These are phyloP conservation scores for Xerocomus spinulosus DNA, from an alignment of 768 basidiomycete genomes.

Conservation along the genomic window DNA sequence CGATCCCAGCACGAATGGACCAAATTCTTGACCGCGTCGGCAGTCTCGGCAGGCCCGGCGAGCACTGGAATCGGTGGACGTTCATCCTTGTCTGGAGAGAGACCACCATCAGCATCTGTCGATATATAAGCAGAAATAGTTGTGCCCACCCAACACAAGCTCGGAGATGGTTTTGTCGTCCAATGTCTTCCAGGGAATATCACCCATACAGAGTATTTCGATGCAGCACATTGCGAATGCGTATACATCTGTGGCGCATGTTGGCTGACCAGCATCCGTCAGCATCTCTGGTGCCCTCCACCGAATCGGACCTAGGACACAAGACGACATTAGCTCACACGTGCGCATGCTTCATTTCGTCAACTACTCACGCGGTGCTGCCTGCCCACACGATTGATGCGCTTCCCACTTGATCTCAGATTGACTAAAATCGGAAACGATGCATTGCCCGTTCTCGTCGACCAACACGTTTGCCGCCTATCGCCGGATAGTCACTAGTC, in stretches of 20 bases:
- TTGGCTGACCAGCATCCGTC: conserved; percentile 42
- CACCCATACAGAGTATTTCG: conserved; percentile 60
- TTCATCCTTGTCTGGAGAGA: conserved; percentile 40
- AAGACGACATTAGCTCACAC: background rate
- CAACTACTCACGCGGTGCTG: conserved; percentile 37
- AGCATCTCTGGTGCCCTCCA: conserved; percentile 74
- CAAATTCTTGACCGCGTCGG: conserved; percentile 37
- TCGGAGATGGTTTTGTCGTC: conserved; percentile 49
- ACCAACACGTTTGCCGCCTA: conserved; percentile 76
- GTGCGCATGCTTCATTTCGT: background rate
- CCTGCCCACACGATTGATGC: conserved; percentile 51
- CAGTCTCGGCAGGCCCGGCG: conserved; percentile 31
- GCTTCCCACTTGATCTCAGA: conserved; percentile 75
- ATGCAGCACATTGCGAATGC: conserved; percentile 63
- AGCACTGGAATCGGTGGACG: conserved; percentile 46
- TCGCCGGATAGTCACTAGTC: background rate
- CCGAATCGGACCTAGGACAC: conserved; percentile 55
- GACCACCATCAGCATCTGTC: conserved; percentile 16
- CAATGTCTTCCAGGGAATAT: conserved; percentile 51
- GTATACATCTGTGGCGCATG: conserved; percentile 60
- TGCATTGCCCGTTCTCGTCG: conserved; percentile 58
- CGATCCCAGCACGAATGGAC: conserved; percentile 55
- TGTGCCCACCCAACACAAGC: conserved; percentile 45
- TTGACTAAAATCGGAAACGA: conserved; percentile 82
- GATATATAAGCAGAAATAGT: conserved; percentile 1